Evolutionary conservation across 495 filamentous ascomycete species (phyloP).

Genomic region (Staphylotrichum tortipilum): DNA sequence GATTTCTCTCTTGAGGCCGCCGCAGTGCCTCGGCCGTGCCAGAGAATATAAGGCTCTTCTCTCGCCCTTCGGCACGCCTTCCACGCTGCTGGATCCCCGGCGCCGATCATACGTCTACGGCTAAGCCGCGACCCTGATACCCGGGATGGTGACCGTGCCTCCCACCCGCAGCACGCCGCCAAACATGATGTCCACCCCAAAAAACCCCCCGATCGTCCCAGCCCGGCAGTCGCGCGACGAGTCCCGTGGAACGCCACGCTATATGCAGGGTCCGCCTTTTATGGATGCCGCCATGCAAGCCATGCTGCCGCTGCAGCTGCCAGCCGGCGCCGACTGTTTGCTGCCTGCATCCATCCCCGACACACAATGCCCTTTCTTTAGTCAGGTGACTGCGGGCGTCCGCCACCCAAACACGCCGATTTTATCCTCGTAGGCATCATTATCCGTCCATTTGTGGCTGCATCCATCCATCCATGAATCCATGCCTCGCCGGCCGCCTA

Average conservation of each 20-base stretch:
- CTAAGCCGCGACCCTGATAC: background rate
- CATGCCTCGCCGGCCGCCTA: constrained; percentile 6
- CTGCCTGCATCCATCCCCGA: background rate
- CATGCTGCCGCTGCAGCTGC: too few species aligned
- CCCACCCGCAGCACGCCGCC: background rate
- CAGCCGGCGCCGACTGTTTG: background rate
- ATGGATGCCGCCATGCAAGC: background rate
- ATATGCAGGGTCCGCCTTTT: background rate
- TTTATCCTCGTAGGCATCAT: constrained; percentile 3
- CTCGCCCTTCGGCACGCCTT: background rate
- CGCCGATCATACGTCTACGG: background rate
- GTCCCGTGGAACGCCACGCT: background rate
- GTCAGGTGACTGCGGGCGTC: too few species aligned
- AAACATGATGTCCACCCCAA: background rate
- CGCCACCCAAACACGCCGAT: too few species aligned
- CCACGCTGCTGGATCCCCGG: background rate
- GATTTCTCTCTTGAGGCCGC: too few species aligned
- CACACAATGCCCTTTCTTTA: too few species aligned
- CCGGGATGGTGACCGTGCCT: background rate
- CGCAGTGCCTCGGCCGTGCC: too few species aligned
- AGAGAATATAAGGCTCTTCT: background rate
- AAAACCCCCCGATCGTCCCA: too few species aligned
- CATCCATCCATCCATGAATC: constrained; percentile 3
- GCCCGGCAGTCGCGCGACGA: background rate
- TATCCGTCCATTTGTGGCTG: too few species aligned